phyloP scores from a whole-genome alignment of 2,329 filamentous ascomycete genomes.

The Lasiodiplodia citricola region DNA sequence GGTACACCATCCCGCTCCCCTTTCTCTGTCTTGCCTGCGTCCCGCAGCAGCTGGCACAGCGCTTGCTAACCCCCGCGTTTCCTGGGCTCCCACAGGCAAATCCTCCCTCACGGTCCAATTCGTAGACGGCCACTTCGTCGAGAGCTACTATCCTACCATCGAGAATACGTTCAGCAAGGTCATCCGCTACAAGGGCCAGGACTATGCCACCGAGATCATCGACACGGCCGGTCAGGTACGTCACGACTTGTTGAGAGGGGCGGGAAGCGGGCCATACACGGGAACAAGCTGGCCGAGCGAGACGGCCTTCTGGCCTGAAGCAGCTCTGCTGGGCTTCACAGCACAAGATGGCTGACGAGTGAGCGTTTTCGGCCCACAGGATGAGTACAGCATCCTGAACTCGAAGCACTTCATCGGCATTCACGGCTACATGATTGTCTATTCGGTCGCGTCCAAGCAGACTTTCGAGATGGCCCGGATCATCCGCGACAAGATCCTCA shows the following conservation, averaged over 20 bases:
- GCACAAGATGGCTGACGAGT: slow-evolving; percentile 32
- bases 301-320: neutral
- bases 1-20: slow-evolving; percentile 59
- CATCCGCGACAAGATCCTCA: slow-evolving; percentile 95
- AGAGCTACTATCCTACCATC: slow-evolving; percentile 98
- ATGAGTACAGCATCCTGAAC: slow-evolving; percentile 98
- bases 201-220: slow-evolving; percentile 95
- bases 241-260: neutral
- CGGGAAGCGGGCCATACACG: neutral
- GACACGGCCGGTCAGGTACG: slow-evolving; percentile 92
- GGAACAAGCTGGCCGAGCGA: neutral
- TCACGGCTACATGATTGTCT: slow-evolving; percentile 97
- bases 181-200: slow-evolving; percentile 90
- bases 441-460: slow-evolving; percentile 91
- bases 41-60: neutral
- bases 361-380: slow-evolving; percentile 56
- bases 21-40: neutral
- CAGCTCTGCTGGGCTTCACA: neutral
- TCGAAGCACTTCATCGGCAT: slow-evolving; percentile 99
- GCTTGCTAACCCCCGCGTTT: slow-evolving; percentile 6
- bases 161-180: slow-evolving; percentile 98
- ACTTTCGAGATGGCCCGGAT: slow-evolving; percentile 98
- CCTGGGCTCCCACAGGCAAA: slow-evolving; percentile 69
- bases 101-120: slow-evolving; percentile 96
- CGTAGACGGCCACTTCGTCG: slow-evolving; percentile 97